Evolutionary conservation across 805 yeast species (phyloP).

Genomic region (Suhomyces kilbournensis): DNA sequence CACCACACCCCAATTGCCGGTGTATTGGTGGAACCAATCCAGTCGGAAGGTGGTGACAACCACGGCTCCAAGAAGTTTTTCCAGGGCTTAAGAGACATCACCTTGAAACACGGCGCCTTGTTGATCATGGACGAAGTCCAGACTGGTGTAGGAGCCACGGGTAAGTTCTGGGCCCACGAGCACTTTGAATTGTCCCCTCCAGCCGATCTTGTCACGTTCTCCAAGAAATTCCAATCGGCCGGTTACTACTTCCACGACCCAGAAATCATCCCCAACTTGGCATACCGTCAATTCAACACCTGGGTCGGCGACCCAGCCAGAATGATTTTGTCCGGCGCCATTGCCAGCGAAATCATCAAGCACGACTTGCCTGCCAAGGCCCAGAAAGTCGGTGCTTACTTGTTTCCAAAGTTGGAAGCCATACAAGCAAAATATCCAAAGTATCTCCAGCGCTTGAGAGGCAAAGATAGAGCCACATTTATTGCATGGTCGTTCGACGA

Average conservation of each 20-base stretch:
- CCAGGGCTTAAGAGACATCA: conserved; percentile 78
- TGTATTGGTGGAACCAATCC: conserved; percentile 84
- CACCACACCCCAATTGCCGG: conserved; percentile 86
- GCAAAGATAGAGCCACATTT: conserved; percentile 72
- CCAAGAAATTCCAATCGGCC: conserved; percentile 86
- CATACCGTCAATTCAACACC: conserved; percentile 91
- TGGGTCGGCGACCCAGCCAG: conserved; percentile 93
- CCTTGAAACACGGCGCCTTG: conserved; percentile 65
- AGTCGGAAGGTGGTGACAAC: conserved; percentile 90
- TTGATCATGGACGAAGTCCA: conserved; percentile 85
- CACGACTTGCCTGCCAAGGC: conserved; percentile 58
- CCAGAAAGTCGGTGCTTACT: conserved; percentile 62
- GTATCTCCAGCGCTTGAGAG: conserved; percentile 58
- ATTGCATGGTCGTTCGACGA: conserved; percentile 74
- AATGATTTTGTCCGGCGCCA: conserved; percentile 71
- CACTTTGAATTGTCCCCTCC: conserved; percentile 72
- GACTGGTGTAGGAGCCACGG: conserved; percentile 88
- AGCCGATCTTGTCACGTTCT: conserved; percentile 82
- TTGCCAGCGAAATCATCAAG: conserved; percentile 60
- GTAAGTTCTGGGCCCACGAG: conserved; percentile 85
- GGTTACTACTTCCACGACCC: conserved; percentile 81
- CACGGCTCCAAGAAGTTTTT: conserved; percentile 76
- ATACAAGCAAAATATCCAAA: conserved; percentile 56
- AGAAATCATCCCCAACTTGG: conserved; percentile 65
- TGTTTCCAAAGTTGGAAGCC: conserved; percentile 53